Evolutionary conservation across 1,284 basidiomycete species (phyloP), one percentile per base, ranked within the genome.

Genomic region (Boletus mariae): DNA sequence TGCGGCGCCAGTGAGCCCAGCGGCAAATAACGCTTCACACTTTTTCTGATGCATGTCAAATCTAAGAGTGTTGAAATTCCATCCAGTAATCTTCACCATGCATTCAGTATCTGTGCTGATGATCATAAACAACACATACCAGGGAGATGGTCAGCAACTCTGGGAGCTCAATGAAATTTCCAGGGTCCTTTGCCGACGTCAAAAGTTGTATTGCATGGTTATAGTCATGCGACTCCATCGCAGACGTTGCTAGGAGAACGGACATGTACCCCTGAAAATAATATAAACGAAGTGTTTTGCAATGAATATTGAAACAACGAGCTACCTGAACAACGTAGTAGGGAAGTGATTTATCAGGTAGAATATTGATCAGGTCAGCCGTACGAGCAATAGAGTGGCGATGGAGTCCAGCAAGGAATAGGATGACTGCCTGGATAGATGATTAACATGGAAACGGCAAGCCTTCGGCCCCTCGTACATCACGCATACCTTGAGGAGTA

Each of bases 131-230:
- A 8, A 11, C 1, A 13, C 61, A 3, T 40, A 63, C 61, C 61
- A 60, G n/a, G 0, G 59, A 61, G 20, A 60, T 5, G 6, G 61
- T 60, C 47, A 61, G 4, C 34, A 60, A 38, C 45, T 60, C 59
- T 5, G 56, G 48, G 13, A 45, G 40, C 6, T 54, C 49, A 28
- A 26, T 42, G 7, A 44, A 45, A 25, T 56, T 44, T 15, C 51
- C 59, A 12, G 44, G 51, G 35, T 49, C 41, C 17, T 43, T 28
- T 9, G 17, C 11, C 15, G 55, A 63, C 20, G 44, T 13, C 56
- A 60, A 32, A 11, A 60, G 35, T 9, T 47, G 48, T 44, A 51
- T 43, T 12, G 51, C 59, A 23, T 12, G 12, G 5, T 59, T 45
- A 49, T 59, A 56, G 40, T 60, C 45, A 2, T 29, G 51, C 3